These are phyloP conservation scores for Pycnococcus provasolii DNA, from an alignment of 139 green algal species.

Conservation along the genomic window DNA sequence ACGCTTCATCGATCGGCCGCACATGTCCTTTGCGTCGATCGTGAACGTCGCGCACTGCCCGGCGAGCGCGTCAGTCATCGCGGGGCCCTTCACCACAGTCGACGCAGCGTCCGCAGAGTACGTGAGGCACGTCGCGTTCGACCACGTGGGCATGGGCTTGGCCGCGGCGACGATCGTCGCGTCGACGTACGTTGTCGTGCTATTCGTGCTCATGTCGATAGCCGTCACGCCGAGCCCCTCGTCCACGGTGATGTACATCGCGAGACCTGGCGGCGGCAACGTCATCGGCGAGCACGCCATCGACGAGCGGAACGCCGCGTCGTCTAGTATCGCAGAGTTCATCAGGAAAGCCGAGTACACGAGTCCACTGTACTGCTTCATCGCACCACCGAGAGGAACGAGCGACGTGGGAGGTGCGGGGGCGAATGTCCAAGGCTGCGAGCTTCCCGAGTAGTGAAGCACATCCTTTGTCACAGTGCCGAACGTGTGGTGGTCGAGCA, in stretches of 20 bases:
- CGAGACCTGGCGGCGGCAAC: background rate
- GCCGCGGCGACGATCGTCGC: background rate
- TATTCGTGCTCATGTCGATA: background rate
- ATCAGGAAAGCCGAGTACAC: no score
- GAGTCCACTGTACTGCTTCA: no score
- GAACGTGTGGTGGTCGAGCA: constrained; percentile 17
- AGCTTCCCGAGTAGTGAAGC: no score
- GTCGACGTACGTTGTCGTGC: background rate
- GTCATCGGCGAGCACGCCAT: no score
- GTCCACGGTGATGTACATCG: constrained; percentile 13
- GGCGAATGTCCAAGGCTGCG: no score
- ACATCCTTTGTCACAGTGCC: background rate
- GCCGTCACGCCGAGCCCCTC: constrained; percentile 11
- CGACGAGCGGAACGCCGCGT: no score
- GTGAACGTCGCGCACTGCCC: constrained; percentile 25
- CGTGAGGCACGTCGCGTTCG: constrained; percentile 7
- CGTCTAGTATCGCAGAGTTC: no score
- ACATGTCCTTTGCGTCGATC: constrained; percentile 16
- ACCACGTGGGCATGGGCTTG: background rate
- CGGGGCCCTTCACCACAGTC: constrained; percentile 2
- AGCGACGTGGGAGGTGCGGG: no score
- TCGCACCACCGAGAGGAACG: no score
- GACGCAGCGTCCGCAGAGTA: background rate
- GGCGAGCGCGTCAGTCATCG: constrained; percentile 10
- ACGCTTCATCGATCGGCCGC: constrained; percentile 5